Evolutionary conservation across 2,329 filamentous ascomycete species (phyloP), one percentile per base, ranked within the genome.

Genomic region (Nigrospora sphaerica): DNA sequence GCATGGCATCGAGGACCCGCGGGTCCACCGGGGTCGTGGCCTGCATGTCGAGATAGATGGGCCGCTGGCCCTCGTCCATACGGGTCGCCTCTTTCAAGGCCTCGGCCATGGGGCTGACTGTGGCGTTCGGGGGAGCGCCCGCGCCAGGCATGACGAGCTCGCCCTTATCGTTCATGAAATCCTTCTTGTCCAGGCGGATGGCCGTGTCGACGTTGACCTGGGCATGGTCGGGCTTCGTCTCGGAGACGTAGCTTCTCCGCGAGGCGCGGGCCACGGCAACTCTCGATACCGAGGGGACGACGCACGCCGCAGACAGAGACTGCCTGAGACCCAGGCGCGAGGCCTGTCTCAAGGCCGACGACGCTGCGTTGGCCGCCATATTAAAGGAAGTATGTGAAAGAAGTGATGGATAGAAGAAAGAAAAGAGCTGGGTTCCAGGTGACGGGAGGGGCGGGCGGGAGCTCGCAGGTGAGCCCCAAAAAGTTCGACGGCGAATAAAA

Each of bases 21-120:
- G 93, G 93, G 59, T 98, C 93, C 49, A 93, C 83, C 16, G 93
- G 93, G 1, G 93, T 98, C 1, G 93, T 98, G 33, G 93, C 89
- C 70, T 98, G 93, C 85, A 95, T 95, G 63, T 98, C 93, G 45
- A 98, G 84, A 61, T 98, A 98, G 62, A 98, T 97, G 35, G 93
- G 93, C 49, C 93, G 78, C 51, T 88, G 85, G 48, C 93, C 93
- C 67, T 95, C 84, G 56, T 95, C 91, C 85, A 97, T 88, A 53
- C 95, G 75, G 12, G 89, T 90, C 10, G 91, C 92, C 65, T 95
- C 86, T 72, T 93, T 95, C 51, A 98, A 74, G 39, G 96, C 85
- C 54, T 87, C 86, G 52, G 88, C 86, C 62, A 86, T 81, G n/a
- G 88, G 86, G 67, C 86, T 93, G 73, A 93, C 82, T 62, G 85